Conservation (phyloP, 2,329 filamentous ascomycete species). For the Neopestalotiopsis rosae region DNA sequence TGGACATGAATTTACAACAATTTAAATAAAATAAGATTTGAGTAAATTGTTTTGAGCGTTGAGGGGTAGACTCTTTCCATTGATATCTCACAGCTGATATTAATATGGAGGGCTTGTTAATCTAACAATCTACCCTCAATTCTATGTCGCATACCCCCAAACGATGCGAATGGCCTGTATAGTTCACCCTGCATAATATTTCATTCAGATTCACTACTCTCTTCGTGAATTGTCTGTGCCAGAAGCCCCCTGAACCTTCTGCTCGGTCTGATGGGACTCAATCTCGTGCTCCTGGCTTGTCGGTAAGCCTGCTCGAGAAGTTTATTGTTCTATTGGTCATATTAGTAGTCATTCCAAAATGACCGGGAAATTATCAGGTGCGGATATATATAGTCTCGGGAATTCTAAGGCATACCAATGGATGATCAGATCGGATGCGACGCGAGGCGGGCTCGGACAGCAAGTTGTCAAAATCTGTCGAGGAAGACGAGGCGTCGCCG, state of each 20-base stretch:
- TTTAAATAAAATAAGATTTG: too few species aligned
- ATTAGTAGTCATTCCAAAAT: neutral
- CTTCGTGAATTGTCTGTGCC: slow-evolving; percentile 73
- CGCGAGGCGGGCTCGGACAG: neutral
- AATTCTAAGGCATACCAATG: neutral
- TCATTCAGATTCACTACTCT: slow-evolving; percentile 65
- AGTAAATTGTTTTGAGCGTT: too few species aligned
- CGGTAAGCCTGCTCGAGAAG: slow-evolving; percentile 34
- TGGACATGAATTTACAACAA: too few species aligned
- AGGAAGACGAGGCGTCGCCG: slow-evolving; percentile 13
- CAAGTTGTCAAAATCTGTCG: slow-evolving; percentile 8
- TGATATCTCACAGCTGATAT: too few species aligned
- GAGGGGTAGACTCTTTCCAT: too few species aligned
- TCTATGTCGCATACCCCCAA: neutral
- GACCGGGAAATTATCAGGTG: neutral
- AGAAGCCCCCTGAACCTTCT: slow-evolving; percentile 56
- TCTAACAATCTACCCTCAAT: neutral
- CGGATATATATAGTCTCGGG: neutral
- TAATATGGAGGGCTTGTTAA: neutral
- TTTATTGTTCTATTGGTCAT: slow-evolving; percentile 17
- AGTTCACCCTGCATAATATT: too few species aligned
- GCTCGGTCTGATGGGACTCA: slow-evolving; percentile 38
- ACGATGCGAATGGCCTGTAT: neutral
- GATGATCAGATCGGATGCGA: neutral
- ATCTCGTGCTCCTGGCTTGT: slow-evolving; percentile 23